Evolutionary conservation across 768 basidiomycete species (phyloP).

Genomic region (Tricholomella constricta): DNA sequence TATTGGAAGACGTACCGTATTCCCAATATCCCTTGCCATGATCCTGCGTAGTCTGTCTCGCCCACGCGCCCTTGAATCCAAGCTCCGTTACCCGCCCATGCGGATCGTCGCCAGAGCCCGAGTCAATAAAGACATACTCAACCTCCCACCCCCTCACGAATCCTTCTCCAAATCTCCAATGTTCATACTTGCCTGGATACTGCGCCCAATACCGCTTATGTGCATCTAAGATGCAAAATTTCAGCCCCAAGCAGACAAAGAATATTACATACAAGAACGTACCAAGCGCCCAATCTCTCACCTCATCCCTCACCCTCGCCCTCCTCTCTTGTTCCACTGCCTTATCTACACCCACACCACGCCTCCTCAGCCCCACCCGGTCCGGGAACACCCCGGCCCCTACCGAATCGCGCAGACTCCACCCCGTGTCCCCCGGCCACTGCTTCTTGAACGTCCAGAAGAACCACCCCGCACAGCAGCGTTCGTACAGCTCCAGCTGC

Average conservation of each 20-base stretch:
- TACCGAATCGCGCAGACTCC: constrained; percentile 71
- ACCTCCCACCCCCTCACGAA: constrained; percentile 75
- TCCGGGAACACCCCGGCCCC: constrained; percentile 62
- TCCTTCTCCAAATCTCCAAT: constrained; percentile 67
- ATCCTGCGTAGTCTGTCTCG: constrained; percentile 42
- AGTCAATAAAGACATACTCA: constrained; percentile 55
- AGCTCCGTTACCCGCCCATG: constrained; percentile 48
- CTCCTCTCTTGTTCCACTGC: constrained; percentile 20
- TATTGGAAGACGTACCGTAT: constrained; percentile 45
- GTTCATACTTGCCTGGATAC: constrained; percentile 60
- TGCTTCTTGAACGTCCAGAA: constrained; percentile 88
- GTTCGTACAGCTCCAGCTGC: constrained; percentile 67
- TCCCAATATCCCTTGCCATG: constrained; percentile 64
- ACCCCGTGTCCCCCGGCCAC: constrained; percentile 64
- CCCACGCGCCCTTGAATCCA: constrained; percentile 68
- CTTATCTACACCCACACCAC: constrained; percentile 8
- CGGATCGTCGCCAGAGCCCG: constrained; percentile 13
- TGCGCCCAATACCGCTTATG: constrained; percentile 47
- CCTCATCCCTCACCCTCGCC: constrained; percentile 25
- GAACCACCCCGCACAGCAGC: constrained; percentile 70
- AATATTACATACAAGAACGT: not conserved
- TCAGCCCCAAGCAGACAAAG: constrained; percentile 9
- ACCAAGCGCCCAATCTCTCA: constrained; percentile 36
- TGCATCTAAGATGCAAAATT: constrained; percentile 25
- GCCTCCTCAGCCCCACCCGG: constrained; percentile 44